Conservation (phyloP, 1,139 yeast species). For the Diutina ranongensis region DNA sequence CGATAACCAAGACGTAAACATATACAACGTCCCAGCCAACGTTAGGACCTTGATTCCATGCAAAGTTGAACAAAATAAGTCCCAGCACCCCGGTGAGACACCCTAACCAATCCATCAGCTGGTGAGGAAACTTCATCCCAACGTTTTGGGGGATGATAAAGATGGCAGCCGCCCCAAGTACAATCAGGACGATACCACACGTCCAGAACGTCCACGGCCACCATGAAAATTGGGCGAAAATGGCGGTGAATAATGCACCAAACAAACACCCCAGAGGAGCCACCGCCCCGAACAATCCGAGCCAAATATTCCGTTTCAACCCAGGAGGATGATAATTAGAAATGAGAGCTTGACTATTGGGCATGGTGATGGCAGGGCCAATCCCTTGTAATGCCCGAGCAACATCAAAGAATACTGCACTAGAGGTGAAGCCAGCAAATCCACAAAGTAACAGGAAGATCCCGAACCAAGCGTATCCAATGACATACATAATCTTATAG, state of each 20-base stretch:
- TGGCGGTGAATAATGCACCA: conserved; percentile 37
- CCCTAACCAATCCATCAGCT: conserved; percentile 37
- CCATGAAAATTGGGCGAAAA: conserved; percentile 29
- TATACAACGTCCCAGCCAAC: conserved; percentile 40
- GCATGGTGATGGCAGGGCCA: conserved; percentile 46
- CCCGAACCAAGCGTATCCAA: conserved; percentile 37
- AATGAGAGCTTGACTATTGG: conserved; percentile 44
- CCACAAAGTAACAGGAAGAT: conserved; percentile 44
- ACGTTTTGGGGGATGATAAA: conserved; percentile 33
- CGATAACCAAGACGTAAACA: conserved; percentile 37
- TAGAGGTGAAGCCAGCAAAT: conserved; percentile 29
- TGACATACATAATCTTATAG: conserved; percentile 34
- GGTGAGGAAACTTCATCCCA: conserved; percentile 13
- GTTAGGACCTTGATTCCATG: conserved; percentile 8
- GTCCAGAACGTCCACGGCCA: conserved; percentile 55
- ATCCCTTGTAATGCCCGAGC: conserved; percentile 51
- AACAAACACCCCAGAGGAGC: conserved; percentile 48
- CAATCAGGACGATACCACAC: conserved; percentile 25
- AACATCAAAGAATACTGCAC: conserved; percentile 34
- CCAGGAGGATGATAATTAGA: conserved; percentile 41
- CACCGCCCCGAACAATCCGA: conserved; percentile 43
- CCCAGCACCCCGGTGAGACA: conserved; percentile 29
- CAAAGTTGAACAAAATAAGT: conserved; percentile 7
- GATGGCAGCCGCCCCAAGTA: conserved; percentile 19
- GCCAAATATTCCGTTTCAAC: conserved; percentile 24